These are phyloP conservation scores for Aspergillus phoenicis DNA, from an alignment of 2,329 filamentous ascomycete species.

Conservation along the genomic window DNA sequence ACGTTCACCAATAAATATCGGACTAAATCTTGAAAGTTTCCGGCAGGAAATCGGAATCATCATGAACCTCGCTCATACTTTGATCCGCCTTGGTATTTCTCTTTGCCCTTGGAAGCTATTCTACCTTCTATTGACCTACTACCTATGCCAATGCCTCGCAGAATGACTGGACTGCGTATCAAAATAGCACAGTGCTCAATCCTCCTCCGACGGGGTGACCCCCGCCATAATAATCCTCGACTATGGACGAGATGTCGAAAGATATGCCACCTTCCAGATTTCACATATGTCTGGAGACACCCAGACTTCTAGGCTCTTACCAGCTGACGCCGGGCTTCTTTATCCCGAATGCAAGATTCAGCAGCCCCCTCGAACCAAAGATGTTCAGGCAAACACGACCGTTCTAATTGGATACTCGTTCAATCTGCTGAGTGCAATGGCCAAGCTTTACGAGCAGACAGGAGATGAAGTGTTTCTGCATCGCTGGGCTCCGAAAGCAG, in stretches of 20 bases:
- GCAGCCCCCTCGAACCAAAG: constrained; percentile 10
- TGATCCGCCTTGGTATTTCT: background rate
- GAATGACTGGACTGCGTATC: background rate
- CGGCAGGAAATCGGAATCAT: no score
- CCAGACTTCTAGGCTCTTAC: constrained; percentile 18
- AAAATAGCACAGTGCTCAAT: background rate
- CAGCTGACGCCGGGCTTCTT: constrained; percentile 18
- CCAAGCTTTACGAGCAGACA: constrained; percentile 15
- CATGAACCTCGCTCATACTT: background rate
- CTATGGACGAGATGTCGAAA: constrained; percentile 20
- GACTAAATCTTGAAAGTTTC: no score
- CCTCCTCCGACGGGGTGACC: background rate
- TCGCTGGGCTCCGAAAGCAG: constrained; percentile 12
- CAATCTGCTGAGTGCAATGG: constrained; percentile 13
- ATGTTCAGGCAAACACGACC: constrained; percentile 16
- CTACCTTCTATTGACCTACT: background rate
- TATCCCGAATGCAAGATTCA: constrained; percentile 15
- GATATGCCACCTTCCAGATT: constrained; percentile 15
- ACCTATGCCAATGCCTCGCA: background rate
- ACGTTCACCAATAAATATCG: no score
- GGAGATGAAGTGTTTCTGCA: constrained; percentile 12
- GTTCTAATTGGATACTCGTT: constrained; percentile 20
- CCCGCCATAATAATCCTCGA: constrained; percentile 13
- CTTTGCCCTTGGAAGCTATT: background rate
- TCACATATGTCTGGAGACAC: constrained; percentile 9